A percentile compares a stretch with the other conserved stretches of the same genome.
These are phyloP conservation scores for Hippophae tibetana DNA, from an alignment of 306 rosid genomes.

Conservation along the genomic window DNA sequence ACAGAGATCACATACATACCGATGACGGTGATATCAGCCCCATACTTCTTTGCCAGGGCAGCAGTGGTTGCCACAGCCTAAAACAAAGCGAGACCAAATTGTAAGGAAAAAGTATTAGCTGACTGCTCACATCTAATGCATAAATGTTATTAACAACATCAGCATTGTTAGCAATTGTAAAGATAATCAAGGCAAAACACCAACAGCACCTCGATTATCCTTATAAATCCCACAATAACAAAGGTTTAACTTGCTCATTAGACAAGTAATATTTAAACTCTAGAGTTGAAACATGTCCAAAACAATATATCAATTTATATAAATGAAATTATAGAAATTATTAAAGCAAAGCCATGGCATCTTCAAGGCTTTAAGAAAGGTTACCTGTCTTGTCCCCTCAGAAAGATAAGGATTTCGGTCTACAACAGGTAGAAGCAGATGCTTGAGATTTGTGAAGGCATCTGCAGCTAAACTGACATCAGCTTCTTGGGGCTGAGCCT, in stretches of 20 bases:
- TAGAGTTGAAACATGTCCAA: neutral
- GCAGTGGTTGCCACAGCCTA: constrained; percentile 73
- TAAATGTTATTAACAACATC: no score
- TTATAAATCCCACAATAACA: no score
- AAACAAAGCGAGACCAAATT: constrained; percentile 4
- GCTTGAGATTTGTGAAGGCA: constrained; percentile 65
- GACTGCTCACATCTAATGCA: no score
- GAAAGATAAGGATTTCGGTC: constrained; percentile 82
- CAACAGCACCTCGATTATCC: no score
- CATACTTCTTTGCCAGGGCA: constrained; percentile 82
- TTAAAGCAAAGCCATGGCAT: neutral
- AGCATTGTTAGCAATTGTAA: neutral
- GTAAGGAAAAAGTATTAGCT: neutral
- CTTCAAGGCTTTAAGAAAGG: neutral
- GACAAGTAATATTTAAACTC: neutral
- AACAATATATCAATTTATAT: no score
- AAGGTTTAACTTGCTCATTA: no score
- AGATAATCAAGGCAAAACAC: neutral
- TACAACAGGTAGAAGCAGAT: constrained; percentile 73
- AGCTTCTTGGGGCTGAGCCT: constrained; percentile 51
- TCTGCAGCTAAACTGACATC: constrained; percentile 42
- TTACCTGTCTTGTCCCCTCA: constrained; percentile 75
- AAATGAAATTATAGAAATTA: neutral
- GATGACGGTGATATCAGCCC: constrained; percentile 86
- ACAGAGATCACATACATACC: constrained; percentile 34